phyloP scores from a whole-genome alignment of 2,329 filamentous ascomycete species.

The Alternaria novae-zelandiae region DNA sequence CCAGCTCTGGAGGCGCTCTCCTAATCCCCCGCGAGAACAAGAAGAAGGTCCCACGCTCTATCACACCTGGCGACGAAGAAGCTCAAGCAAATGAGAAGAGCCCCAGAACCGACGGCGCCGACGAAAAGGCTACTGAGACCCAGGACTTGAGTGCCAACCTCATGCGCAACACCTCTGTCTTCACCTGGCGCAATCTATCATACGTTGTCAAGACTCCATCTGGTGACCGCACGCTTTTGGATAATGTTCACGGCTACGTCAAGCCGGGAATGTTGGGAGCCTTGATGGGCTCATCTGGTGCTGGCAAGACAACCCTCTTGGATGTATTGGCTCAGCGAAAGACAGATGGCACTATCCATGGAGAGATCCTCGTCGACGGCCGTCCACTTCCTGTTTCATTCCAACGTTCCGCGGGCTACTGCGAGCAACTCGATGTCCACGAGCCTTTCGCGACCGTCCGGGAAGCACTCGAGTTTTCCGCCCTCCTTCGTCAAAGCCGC shows the following conservation, averaged over 20 bases:
- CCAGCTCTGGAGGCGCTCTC: constrained; percentile 60
- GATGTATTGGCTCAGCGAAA: constrained; percentile 41
- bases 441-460: constrained; percentile 35
- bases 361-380: constrained; percentile 39
- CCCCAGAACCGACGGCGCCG: constrained; percentile 16
- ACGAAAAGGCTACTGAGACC: constrained; percentile 32
- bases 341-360: constrained; percentile 36
- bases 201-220: constrained; percentile 61
- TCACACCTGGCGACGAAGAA: constrained; percentile 58
- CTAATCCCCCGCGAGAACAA: constrained; percentile 62
- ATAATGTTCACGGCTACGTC: constrained; percentile 61
- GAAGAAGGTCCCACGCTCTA: constrained; percentile 16
- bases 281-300: constrained; percentile 40
- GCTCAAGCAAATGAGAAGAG: constrained; percentile 37
- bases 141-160: constrained; percentile 40
- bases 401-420: constrained; percentile 43
- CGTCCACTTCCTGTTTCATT: constrained; percentile 33
- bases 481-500: constrained; percentile 36
- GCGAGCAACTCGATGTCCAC: constrained; percentile 43
- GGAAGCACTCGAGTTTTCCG: constrained; percentile 40
- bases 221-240: constrained; percentile 54
- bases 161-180: constrained; percentile 69
- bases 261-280: constrained; percentile 60
- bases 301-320: constrained; percentile 45
- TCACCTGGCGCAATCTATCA: constrained; percentile 67